Evolutionary conservation across 2,329 filamentous ascomycete genomes (phyloP).

Genomic region (Fusarium oxysporum): DNA sequence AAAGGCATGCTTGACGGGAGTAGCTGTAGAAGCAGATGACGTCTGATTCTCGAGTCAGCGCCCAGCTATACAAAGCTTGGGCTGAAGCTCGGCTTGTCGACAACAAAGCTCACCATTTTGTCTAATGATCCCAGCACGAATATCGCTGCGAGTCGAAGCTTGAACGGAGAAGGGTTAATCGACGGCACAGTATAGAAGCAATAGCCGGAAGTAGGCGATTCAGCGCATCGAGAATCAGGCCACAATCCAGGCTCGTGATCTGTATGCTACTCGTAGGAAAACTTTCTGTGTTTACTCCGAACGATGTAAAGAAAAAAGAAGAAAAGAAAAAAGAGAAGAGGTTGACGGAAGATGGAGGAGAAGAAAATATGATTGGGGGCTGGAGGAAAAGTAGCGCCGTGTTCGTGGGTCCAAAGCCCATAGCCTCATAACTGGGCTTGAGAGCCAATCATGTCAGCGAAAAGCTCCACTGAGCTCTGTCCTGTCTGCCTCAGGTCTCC

Average conservation of each 20-base stretch:
- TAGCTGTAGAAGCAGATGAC: constrained; percentile 79
- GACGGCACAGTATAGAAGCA: constrained; percentile 14
- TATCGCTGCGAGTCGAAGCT: constrained; percentile 29
- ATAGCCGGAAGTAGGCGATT: constrained; percentile 39
- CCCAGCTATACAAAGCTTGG: constrained; percentile 22
- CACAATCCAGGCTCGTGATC: constrained; percentile 42
- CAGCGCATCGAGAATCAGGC: constrained; percentile 40
- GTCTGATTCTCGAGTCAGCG: constrained; percentile 58
- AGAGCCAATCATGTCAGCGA: constrained; percentile 36
- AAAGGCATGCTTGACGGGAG: constrained; percentile 78
- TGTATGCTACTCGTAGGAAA: constrained; percentile 20
- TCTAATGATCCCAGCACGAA: constrained; percentile 7
- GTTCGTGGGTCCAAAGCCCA: constrained; percentile 36
- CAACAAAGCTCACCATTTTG: constrained; percentile 43
- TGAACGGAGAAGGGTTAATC: constrained; percentile 17
- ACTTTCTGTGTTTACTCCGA: constrained; percentile 14
- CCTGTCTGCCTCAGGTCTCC: constrained; percentile 39
- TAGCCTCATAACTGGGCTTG: constrained; percentile 18
- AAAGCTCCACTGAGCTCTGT: constrained; percentile 21
- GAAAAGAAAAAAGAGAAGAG: constrained; percentile 22
- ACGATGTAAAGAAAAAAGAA: constrained; percentile 28
- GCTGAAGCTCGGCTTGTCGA: constrained; percentile 16
- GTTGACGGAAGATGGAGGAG: constrained; percentile 38
- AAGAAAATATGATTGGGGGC: constrained; percentile 45
- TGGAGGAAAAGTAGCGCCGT: constrained; percentile 41